Evolutionary conservation across 2,329 filamentous ascomycete species (phyloP), one percentile per base, ranked within the genome.

Genomic region (Epicoccum sorghinum): DNA sequence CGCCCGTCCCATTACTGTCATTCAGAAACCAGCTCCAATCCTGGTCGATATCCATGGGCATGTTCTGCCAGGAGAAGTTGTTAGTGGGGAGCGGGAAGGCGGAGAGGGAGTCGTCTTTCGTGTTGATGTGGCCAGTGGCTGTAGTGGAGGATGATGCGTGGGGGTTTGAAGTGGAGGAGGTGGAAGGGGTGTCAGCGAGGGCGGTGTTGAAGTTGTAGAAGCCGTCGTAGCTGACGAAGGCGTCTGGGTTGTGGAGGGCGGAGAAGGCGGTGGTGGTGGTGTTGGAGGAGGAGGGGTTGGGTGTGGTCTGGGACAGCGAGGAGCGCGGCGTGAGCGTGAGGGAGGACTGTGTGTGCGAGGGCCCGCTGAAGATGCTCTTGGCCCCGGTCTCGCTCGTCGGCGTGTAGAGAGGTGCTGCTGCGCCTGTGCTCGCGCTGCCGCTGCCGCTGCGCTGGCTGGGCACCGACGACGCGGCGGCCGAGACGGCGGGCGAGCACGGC

Each of bases 21-120:
- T 72, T 74, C 53, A 75, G 52, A 35, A 75, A 75, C 72, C 73
- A 76, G 32, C 65, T 71, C 74, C 74, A 77, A 47, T 77, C 74
- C 64, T 76, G 74, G 42, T 76, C 73, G 41, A 75, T 74, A 29
- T 75, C 72, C 71, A 75, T 75, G 32, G 71, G 71, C 65, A 74
- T 70, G 33, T 73, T 74, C 57, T 75, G 72, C 74, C 73, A 75
- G 2, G 52, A 61, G 53, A 74, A 74, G 55, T 70, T 73, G 38
- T 71, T 74, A 8, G 68, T 72, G 24, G 71, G 68, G 4, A 70
- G 60, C 7, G 65, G 65, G 58, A 69, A 73, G 33, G 67, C 69
- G 35, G 50, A 65, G 65, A 71, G 67, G 29, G 50, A 55, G 35
- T 70, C 71, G 52, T 72, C 70, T 45, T 68, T 69, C 52, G 73